Evolutionary conservation across 306 rosid genomes (phyloP), one percentile per base, ranked within the genome.

Genomic region (Rosa chinensis): DNA sequence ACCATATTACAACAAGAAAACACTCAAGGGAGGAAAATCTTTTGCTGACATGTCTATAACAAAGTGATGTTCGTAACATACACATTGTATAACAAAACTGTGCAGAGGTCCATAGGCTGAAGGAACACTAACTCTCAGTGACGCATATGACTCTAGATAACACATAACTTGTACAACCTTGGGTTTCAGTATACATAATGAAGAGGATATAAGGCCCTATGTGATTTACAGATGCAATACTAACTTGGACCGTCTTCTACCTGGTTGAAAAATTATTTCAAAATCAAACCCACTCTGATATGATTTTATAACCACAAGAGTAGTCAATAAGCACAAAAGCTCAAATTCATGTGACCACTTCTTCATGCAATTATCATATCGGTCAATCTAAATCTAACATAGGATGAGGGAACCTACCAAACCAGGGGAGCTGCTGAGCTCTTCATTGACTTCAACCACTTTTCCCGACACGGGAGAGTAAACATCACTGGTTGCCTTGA

Each of bases 401-500:
- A 69, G 72, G 77, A 74, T 35, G 68, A 20, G 4, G 74, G 78
- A 70, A 86, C 97, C 82, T 78, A 95, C 99, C 94, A 93, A 78
- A 79, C 89, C 99, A 68, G 99, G 99, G 59, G 98, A 93, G 72
- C 56, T 81, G 83, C 1, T 86, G 76, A 95, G 98, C 85, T 84
- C 90, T 72, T 82, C 90, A 48, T 95, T 95, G 70, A 95, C 85
- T 87, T 89, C 83, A 32, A 88, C 73, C 14, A 95, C 92, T 85
- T 91, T 86, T 43, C 99, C 99, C 0, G 99, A 92, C 73, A 95
- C 69, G 5, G 99, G 99, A 84, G 97, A 91, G 81, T 95, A 81
- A 40, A 95, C 66, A 84, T 95, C 99, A 79, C 99, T 95, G 14
- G 97, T 93, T 73, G 99, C 99, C 82, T 95, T 95, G 74, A 95